Conservation (phyloP, 2,329 filamentous ascomycete species). For the Metarhizium guizhouense region DNA sequence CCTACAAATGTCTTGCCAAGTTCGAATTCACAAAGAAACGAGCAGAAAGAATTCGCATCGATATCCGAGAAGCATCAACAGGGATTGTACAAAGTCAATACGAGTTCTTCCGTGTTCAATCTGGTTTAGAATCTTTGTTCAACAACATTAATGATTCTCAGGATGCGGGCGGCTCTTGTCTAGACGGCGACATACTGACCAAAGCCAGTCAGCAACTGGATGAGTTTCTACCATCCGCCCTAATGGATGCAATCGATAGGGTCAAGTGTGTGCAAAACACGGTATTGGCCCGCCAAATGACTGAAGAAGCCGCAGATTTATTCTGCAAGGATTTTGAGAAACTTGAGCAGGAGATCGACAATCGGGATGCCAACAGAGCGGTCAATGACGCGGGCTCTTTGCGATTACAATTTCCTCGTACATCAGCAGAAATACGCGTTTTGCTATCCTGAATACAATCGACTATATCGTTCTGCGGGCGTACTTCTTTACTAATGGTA, state of each 20-base stretch:
- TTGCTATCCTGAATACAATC: conserved; percentile 35
- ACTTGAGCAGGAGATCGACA: conserved; percentile 40
- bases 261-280: conserved; percentile 66
- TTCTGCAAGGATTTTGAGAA: conserved; percentile 81
- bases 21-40: conserved; percentile 57
- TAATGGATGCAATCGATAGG: conserved; percentile 85
- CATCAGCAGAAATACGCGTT: conserved; percentile 51
- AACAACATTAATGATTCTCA: conserved; percentile 33
- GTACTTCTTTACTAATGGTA: neutral
- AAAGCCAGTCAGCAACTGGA: conserved; percentile 70
- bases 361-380: conserved; percentile 25
- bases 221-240: conserved; percentile 81
- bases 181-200: conserved; percentile 46
- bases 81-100: conserved; percentile 61
- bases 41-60: conserved; percentile 44
- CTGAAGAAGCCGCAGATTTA: conserved; percentile 69
- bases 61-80: conserved; percentile 45
- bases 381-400: conserved; percentile 17
- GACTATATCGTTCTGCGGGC: neutral
- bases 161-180: conserved; percentile 23
- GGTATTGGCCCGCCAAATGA: conserved; percentile 62
- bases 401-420: conserved; percentile 44
- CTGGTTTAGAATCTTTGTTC: conserved; percentile 57
- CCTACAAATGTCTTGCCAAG: conserved; percentile 42
- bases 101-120: conserved; percentile 62